Evolutionary conservation across 2,329 filamentous ascomycete genomes (phyloP), one percentile per base, ranked within the genome.

Genomic region (Clonostachys solani): DNA sequence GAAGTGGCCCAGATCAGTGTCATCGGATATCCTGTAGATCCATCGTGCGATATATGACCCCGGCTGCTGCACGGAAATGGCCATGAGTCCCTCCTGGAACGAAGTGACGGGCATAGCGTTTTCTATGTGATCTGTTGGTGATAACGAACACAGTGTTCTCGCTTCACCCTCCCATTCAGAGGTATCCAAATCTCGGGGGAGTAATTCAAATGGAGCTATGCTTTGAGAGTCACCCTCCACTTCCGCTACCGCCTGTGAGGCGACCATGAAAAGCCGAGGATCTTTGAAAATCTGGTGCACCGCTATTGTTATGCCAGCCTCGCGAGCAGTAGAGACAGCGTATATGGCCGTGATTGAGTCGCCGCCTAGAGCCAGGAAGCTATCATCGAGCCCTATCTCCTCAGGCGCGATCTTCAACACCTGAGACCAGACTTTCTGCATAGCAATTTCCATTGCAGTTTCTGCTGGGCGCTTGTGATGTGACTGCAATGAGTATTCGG

Each of bases 81-180:
- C 70, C 56, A 79, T 67, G 2, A 79, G 62, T 6, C 69, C 72
- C 52, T 75, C 72, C 49, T 79, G 75, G 1, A 76, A 55, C 2
- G 63, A 58, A 5, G 66, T 66, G 53, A 66, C 29, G 19, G 42
- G 42, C n/a, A 15, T 33, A 2, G 42, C 42, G 18, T 44, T 33
- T 33, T 44, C 42, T n/a, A 44, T 44, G 5, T 33, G n/a, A 9
- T 10, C 23, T 29, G 23, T 29, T 29, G 23, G 8, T 29, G 23
- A 29, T 29, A 29, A 10, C 8, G 23, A 29, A 29, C 23, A 29
- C 10, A 29, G 3, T 29, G 8, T 29, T 29, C 23, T 10, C 8
- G 23, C 23, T 16, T 23, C n/a, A 3, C 17, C 15, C n/a, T 42
- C 40, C 16, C 13, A 16, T 8, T 1, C 40, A 16, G 18, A 16